These are phyloP conservation scores for Penicillium canescens DNA, from an alignment of 495 filamentous ascomycete species.

Conservation along the genomic window DNA sequence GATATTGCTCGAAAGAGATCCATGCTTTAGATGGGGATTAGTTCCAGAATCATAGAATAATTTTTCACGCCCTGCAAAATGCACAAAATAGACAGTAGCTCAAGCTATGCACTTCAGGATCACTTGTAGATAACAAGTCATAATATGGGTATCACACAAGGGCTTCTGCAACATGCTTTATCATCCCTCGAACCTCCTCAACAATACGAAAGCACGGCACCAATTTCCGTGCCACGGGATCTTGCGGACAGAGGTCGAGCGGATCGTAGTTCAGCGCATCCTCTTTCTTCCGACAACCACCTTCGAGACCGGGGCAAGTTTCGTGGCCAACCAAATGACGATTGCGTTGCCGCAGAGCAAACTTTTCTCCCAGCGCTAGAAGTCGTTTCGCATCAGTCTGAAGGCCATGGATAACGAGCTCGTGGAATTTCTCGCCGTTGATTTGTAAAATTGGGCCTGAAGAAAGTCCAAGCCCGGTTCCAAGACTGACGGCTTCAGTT, in stretches of 20 bases:
- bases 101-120: neutral
- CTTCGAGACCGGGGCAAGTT: constrained; percentile 18
- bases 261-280: constrained; percentile 21
- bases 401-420: constrained; percentile 21
- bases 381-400: constrained; percentile 19
- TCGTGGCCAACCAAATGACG: constrained; percentile 27
- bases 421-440: constrained; percentile 15
- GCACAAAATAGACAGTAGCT: neutral
- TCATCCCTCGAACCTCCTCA: constrained; percentile 28
- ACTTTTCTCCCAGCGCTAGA: constrained; percentile 11
- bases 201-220: constrained; percentile 29
- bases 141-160: constrained; percentile 15
- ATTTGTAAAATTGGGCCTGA: constrained; percentile 18
- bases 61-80: neutral
- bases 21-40: too few relatives aligned
- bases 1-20: neutral
- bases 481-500: constrained; percentile 16
- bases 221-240: constrained; percentile 18
- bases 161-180: constrained; percentile 18
- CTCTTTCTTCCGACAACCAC: constrained; percentile 22
- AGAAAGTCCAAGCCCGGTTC: constrained; percentile 12
- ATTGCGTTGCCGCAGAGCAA: constrained; percentile 25
- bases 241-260: constrained; percentile 26
- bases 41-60: neutral
- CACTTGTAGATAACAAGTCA: neutral